Base-by-base conservation (phyloP, 2,329 filamentous ascomycete genomes). In the Epichloe brachyelytri region DNA sequence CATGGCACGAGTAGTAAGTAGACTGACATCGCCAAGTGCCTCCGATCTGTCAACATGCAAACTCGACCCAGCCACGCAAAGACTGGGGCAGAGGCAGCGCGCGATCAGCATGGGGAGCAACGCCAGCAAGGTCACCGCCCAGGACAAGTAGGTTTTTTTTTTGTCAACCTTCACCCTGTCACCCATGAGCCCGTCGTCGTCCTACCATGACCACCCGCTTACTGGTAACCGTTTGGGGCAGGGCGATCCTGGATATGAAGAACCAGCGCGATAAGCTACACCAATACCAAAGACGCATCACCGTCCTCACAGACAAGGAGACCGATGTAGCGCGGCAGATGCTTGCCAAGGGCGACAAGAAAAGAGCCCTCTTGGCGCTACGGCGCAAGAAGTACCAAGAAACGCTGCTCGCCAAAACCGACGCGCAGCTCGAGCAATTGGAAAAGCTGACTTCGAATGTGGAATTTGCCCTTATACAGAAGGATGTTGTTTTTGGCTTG, bases 381-480 rank as follows among this genome's bases (percentile, higher is more conserved):
- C 85, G 93, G 52, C 81, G 90, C 59, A 96, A 96, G 71, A 98
- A 97, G 68, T 97, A 95, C 74, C 93, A 98, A 67, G 87, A 97
- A 67, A 84, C 86, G 26, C 77, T 97, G 20, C 77, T 97, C 12
- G 76, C 79, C 54, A 91, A 95, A 72, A 96, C 91, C 12, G 91
- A 98, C 69, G 80, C 82, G 51, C 91, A 97, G 71, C 79, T 98
- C n/a, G 88, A 87, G 58, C 88, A 96, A 69, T 75, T 98, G 19
- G 90, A 98, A 72, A 82, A 88, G 63, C 73, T 98, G 58, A 93
- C 88, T 8, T 80, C 81, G 51, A 89, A 82, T 64, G 89, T 98
- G 61, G 93, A 98, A 70, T 98, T 98, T 69, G 88, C 93, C 39
- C 79, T 91, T 26, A 93, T 98, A 58, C 91, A 97, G 67, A 97